Evolutionary conservation across 306 rosid species (phyloP), one percentile per base, ranked within the genome.

Genomic region (Quillaja saponaria): DNA sequence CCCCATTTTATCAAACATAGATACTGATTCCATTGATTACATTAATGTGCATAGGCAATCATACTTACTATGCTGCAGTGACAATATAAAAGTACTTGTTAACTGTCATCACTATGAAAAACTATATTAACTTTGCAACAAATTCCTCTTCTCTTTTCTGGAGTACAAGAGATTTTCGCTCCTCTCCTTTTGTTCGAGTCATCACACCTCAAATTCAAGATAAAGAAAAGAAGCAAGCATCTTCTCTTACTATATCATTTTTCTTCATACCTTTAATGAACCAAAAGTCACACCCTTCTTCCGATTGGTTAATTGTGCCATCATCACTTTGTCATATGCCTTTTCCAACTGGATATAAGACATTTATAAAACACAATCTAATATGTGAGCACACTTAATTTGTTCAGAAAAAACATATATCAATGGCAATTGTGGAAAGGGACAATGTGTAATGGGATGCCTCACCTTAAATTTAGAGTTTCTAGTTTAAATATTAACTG

Each of bases 251-350:
- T 25, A 25, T 25, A 25, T 25, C 31, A 2, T 25, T 25, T 25
- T 25, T 4, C 31, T 18, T 44, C 38, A 63, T 83, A 86, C 99
- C 99, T 92, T 76, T 72, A 89, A 74, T 58, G 87, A 72, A 55
- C 96, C 99, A 86, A 81, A 84, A 35, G 90, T 85, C 68, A 92
- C 80, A 19, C 99, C 99, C 71, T 86, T 92, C 77, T 92, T 92
- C 81, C 99, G 86, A 79, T 83, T 86, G 28, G 75, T 71, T 69
- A 92, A 76, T 63, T 92, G 99, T 60, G 96, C 77, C 99, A 92
- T 92, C 99, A 92, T 92, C 72, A 92, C 67, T 71, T 80, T 83
- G 84, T 92, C 99, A 66, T 92, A 92, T 47, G 96, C 96, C 74
- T 74, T 89, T 57, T 89, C 99, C 68, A 92, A 81, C 99, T 92